Conservation (phyloP, 2,329 filamentous ascomycete genomes). For the Botrytis byssoidea region DNA sequence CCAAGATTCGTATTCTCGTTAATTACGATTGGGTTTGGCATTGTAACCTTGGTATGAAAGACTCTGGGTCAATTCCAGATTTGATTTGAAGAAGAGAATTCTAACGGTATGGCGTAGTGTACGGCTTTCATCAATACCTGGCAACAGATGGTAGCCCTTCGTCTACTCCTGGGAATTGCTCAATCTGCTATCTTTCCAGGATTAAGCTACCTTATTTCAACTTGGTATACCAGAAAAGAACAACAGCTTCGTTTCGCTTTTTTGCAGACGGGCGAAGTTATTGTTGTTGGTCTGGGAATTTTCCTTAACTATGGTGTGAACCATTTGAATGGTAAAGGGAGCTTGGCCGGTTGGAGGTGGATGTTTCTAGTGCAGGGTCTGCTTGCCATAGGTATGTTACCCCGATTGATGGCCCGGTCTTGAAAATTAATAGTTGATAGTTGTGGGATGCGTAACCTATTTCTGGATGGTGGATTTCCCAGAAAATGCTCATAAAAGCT, state of each 20-base stretch:
- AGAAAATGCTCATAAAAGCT: slow-evolving; percentile 53
- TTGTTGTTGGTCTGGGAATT: slow-evolving; percentile 47
- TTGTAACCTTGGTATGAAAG: slow-evolving; percentile 55
- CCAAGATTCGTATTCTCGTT: slow-evolving; percentile 61
- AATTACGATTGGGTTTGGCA: slow-evolving; percentile 59
- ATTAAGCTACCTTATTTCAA: slow-evolving; percentile 48
- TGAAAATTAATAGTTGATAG: slow-evolving; percentile 30
- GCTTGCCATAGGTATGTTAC: slow-evolving; percentile 48
- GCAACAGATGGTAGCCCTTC: slow-evolving; percentile 66
- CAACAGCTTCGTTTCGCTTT: slow-evolving; percentile 57
- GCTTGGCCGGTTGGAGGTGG: slow-evolving; percentile 63
- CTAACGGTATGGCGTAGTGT: slow-evolving; percentile 40
- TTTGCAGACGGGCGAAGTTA: slow-evolving; percentile 65
- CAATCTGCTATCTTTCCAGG: slow-evolving; percentile 57
- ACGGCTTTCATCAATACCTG: slow-evolving; percentile 67
- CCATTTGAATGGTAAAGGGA: slow-evolving; percentile 53
- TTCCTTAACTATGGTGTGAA: slow-evolving; percentile 64
- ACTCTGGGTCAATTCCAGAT: background rate
- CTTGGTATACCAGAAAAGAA: slow-evolving; percentile 39
- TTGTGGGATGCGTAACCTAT: slow-evolving; percentile 52
- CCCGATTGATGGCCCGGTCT: background rate
- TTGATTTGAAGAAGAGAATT: background rate
- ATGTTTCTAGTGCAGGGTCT: slow-evolving; percentile 55
- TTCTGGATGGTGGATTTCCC: slow-evolving; percentile 65
- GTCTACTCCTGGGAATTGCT: slow-evolving; percentile 63